These are phyloP conservation scores for Alopecurus myosuroides DNA, from an alignment of 176 grass and related monocot genomes.

Conservation along the genomic window DNA sequence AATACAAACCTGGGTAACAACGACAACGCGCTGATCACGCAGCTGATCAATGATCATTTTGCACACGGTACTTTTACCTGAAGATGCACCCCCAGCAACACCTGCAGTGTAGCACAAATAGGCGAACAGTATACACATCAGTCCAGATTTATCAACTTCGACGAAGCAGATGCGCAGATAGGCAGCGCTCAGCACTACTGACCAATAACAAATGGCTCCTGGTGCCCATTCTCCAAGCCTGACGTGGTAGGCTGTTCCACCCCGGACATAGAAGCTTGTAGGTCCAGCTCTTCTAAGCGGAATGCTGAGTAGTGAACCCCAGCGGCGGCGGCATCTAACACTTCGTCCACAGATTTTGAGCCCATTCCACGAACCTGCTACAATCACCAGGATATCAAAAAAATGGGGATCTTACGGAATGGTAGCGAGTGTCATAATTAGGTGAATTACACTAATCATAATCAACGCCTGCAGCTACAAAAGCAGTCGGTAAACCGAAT, in stretches of 20 bases:
- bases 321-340: slow-evolving; percentile 48
- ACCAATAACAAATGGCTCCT: slow-evolving; percentile 96
- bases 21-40: slow-evolving; percentile 11
- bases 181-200: background rate
- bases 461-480: background rate
- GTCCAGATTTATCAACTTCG: background rate
- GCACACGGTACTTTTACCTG: slow-evolving; percentile 35
- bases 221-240: slow-evolving; percentile 52
- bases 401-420: background rate
- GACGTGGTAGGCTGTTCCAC: slow-evolving; percentile 34
- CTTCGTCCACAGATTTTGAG: slow-evolving; percentile 61
- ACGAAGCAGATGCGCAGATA: background rate
- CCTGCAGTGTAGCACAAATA: slow-evolving; percentile 22
- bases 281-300: slow-evolving; percentile 38
- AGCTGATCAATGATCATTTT: slow-evolving; percentile 96
- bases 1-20: slow-evolving; percentile 67
- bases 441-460: background rate
- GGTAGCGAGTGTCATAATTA: background rate
- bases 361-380: slow-evolving; percentile 43
- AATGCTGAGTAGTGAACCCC: slow-evolving; percentile 72
- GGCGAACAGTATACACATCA: background rate
- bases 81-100: background rate
- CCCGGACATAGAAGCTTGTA: slow-evolving; percentile 4
- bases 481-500: background rate
- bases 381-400: background rate